Evolutionary conservation across 768 basidiomycete species (phyloP).

Genomic region (Aureoboletus auriporus): DNA sequence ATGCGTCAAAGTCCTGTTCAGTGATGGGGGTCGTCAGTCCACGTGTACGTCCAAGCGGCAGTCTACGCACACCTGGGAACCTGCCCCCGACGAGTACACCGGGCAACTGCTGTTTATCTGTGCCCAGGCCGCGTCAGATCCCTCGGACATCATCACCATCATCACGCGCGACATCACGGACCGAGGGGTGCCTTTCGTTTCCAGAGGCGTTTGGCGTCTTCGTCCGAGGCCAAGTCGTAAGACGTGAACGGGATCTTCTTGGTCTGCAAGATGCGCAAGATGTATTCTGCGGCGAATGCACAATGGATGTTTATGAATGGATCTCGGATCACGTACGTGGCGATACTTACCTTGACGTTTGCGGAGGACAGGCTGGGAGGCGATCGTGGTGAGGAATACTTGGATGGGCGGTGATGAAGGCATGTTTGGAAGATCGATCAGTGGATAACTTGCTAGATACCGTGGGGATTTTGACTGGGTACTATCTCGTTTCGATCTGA

Average conservation of each 20-base stretch:
- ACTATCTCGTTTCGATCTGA: background rate
- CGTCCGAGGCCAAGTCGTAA: slow-evolving; percentile 84
- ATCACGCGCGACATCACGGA: slow-evolving; percentile 22
- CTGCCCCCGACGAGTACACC: slow-evolving; percentile 76
- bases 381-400: slow-evolving; percentile 82
- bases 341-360: slow-evolving; percentile 69
- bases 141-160: background rate
- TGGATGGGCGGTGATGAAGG: slow-evolving; percentile 74
- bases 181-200: slow-evolving; percentile 73
- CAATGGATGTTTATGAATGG: background rate
- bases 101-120: slow-evolving; percentile 82
- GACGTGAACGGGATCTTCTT: slow-evolving; percentile 81
- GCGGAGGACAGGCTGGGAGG: slow-evolving; percentile 71
- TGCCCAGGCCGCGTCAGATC: background rate
- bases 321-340: background rate
- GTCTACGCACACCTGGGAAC: slow-evolving; percentile 66
- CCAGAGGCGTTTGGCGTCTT: slow-evolving; percentile 76
- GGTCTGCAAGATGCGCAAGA: slow-evolving; percentile 77
- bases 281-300: slow-evolving; percentile 57
- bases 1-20: slow-evolving; percentile 67
- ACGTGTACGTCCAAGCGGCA: background rate
- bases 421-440: slow-evolving; percentile 39
- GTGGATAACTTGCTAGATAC: background rate
- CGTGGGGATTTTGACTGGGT: background rate
- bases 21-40: slow-evolving; percentile 2